Conservation (phyloP, 2,329 filamentous ascomycete genomes). For the Hymenoscyphus fraxineus region DNA sequence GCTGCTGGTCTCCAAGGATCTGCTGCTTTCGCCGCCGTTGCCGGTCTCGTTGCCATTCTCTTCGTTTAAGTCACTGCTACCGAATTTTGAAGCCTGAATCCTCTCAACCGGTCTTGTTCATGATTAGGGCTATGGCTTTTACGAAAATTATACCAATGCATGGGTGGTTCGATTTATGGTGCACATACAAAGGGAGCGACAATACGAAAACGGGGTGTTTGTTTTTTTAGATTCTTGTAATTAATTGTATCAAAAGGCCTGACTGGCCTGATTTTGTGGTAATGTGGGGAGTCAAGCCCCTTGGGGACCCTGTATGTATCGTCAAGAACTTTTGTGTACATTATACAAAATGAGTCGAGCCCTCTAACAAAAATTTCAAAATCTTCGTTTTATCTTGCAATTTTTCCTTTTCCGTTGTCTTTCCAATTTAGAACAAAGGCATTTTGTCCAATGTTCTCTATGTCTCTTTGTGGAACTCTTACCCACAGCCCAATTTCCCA, state of each 20-base stretch:
- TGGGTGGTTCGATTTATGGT: constrained; percentile 7
- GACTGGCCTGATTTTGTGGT: constrained; percentile 9
- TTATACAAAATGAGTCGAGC: constrained; percentile 10
- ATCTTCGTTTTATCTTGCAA: neutral
- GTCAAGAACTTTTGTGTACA: constrained; percentile 11
- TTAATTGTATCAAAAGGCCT: constrained; percentile 7
- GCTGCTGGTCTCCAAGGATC: constrained; percentile 32
- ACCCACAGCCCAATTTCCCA: too few relatives aligned
- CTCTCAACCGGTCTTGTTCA: constrained; percentile 22
- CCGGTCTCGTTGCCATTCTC: constrained; percentile 30
- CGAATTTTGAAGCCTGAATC: constrained; percentile 24
- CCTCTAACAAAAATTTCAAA: constrained; percentile 5
- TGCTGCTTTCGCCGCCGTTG: constrained; percentile 32
- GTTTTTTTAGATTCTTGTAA: constrained; percentile 17
- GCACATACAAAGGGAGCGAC: constrained; percentile 7
- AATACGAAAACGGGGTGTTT: neutral
- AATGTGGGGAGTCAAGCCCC: constrained; percentile 3
- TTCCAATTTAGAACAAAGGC: too few relatives aligned
- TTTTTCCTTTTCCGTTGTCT: neutral
- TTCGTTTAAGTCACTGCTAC: constrained; percentile 32
- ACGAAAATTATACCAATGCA: constrained; percentile 19
- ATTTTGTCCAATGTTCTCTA: too few relatives aligned
- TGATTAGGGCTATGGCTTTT: constrained; percentile 30
- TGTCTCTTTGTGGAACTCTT: too few relatives aligned
- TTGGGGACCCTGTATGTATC: constrained; percentile 6